A percentile compares a stretch with the other conserved stretches of the same genome.
phyloP scores from a whole-genome alignment of 1,139 yeast species.

The Debaryomyces robertsiae region DNA sequence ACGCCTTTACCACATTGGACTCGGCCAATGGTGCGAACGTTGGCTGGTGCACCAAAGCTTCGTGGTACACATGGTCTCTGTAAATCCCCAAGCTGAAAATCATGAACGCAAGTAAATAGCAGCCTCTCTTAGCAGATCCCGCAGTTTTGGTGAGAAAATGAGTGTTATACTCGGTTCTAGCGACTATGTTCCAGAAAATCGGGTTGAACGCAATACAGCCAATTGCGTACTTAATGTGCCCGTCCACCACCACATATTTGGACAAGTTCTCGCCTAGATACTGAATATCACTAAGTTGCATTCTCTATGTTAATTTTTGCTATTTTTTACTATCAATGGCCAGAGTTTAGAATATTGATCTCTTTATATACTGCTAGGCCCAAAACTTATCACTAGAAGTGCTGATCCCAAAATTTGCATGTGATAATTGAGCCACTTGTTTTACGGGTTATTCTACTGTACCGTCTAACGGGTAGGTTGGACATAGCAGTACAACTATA shows the following conservation, averaged over 20 bases:
- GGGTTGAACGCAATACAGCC: conserved; percentile 86
- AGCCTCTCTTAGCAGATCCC: conserved; percentile 72
- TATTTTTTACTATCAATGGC: not conserved
- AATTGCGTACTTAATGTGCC: conserved; percentile 40
- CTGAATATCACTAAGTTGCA: conserved; percentile 17
- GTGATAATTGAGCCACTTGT: conserved; percentile 5
- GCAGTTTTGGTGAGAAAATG: conserved; percentile 72
- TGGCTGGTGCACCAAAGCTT: conserved; percentile 54
- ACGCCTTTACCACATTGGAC: conserved; percentile 33
- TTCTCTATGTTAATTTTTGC: not conserved
- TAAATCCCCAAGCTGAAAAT: conserved; percentile 83
- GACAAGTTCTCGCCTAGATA: conserved; percentile 24
- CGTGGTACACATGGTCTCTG: conserved; percentile 76
- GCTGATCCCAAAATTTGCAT: conserved; percentile 4
- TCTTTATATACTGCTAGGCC: not conserved
- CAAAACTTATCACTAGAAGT: conserved; percentile 2
- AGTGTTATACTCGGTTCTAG: conserved; percentile 79
- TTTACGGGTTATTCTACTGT: too few relatives aligned
- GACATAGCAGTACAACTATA: too few relatives aligned
- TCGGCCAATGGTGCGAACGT: conserved; percentile 53
- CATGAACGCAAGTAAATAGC: conserved; percentile 77
- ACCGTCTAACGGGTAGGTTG: too few relatives aligned
- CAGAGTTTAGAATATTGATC: not conserved
- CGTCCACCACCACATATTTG: conserved; percentile 25
- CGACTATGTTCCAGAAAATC: conserved; percentile 91